Percentiles rank a stretch among this genome's conserved stretches.
Evolutionary conservation across 169 alveolate genomes (phyloP).

Genomic region (Eimeria tenella): DNA sequence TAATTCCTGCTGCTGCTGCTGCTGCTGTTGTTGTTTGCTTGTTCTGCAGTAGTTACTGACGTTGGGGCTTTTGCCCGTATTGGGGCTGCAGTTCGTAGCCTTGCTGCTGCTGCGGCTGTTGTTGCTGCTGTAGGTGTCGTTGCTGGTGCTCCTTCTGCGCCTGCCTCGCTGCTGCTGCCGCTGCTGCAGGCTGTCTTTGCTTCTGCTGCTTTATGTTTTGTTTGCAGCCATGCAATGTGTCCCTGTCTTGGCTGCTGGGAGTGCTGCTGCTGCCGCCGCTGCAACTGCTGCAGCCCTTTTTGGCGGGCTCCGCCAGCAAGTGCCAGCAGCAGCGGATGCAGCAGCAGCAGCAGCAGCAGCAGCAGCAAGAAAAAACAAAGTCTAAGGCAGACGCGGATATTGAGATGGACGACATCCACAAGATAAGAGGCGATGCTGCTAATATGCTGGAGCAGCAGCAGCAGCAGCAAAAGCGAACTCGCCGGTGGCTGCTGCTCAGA

Average conservation of each 20-base stretch:
- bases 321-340: neutral
- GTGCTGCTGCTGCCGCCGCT: slow-evolving; percentile 40
- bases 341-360: slow-evolving; percentile 40
- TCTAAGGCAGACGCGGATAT: neutral
- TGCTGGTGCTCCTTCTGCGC: neutral
- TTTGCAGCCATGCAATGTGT: slow-evolving; percentile 2
- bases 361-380: neutral
- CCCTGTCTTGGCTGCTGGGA: slow-evolving; percentile 19
- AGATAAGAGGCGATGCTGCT: neutral
- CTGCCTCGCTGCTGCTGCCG: slow-evolving; percentile 7
- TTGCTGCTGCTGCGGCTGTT: neutral
- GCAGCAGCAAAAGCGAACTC: slow-evolving; percentile 5
- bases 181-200: neutral
- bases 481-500: slow-evolving; percentile 41
- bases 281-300: neutral
- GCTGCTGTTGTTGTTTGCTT: slow-evolving; percentile 2
- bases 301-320: neutral
- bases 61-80: neutral
- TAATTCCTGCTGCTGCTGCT: slow-evolving; percentile 23
- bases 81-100: neutral
- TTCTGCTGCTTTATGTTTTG: neutral
- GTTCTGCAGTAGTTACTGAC: neutral
- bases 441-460: neutral
- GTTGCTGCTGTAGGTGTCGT: neutral
- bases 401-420: no score